These are phyloP conservation scores for Leucosporidium yakuticum DNA, from an alignment of 768 basidiomycete genomes.

Conservation along the genomic window DNA sequence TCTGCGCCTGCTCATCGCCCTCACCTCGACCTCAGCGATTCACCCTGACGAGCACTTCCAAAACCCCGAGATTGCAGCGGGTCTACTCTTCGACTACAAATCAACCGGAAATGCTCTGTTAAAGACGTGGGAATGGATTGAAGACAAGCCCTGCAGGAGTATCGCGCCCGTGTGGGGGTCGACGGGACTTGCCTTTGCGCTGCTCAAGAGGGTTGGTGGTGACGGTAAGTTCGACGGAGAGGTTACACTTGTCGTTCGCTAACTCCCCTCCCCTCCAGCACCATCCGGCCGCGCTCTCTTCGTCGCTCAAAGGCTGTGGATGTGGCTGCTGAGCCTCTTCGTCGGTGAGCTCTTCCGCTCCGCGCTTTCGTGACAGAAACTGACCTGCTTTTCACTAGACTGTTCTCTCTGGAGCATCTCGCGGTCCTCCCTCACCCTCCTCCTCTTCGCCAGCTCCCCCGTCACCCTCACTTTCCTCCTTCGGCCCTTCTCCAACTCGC, in stretches of 20 bases:
- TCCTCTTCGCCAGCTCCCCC: slow-evolving; percentile 26
- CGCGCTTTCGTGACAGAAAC: not conserved
- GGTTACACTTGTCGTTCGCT: not conserved
- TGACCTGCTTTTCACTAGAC: not conserved
- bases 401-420: not conserved
- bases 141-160: slow-evolving; percentile 14
- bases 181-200: slow-evolving; percentile 14
- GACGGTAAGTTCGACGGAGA: not conserved
- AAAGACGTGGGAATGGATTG: slow-evolving; percentile 31
- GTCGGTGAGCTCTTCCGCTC: slow-evolving; percentile 9
- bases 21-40: slow-evolving; percentile 22
- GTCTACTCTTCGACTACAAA: slow-evolving; percentile 7
- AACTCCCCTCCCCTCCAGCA: not conserved
- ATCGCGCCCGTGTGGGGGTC: slow-evolving; percentile 21
- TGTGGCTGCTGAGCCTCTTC: slow-evolving; percentile 14
- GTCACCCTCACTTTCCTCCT: slow-evolving; percentile 29
- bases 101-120: not conserved
- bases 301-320: slow-evolving; percentile 5
- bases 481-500: slow-evolving; percentile 35
- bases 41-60: slow-evolving; percentile 39
- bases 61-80: slow-evolving; percentile 30
- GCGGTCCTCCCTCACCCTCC: not conserved
- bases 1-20: slow-evolving; percentile 27
- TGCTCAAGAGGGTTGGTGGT: not conserved
- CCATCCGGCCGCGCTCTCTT: slow-evolving; percentile 12